Evolutionary conservation across 768 basidiomycete species (phyloP), one percentile per base, ranked within the genome.

Genomic region (Leccinum variicolor): DNA sequence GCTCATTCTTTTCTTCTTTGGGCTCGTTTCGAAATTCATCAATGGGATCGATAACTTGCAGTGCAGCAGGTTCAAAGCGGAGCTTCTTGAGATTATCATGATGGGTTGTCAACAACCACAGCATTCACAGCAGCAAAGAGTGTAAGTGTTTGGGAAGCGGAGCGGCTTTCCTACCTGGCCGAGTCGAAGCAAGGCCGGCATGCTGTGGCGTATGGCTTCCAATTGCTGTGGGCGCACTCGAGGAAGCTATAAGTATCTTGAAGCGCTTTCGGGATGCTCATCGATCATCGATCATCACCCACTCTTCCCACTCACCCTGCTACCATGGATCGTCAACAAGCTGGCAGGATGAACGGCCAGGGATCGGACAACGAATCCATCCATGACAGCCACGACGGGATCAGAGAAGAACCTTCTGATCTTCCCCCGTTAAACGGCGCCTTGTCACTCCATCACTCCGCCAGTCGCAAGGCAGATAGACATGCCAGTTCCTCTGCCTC

Each of bases 401-500:
- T 41, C 39, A n/a, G 10, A n/a, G 39, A 41, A 19, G n/a, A 11
- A 10, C 39, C n/a, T n/a, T 41, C 39, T 11, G 61, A 61, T 25
- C 54, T 21, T 1, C 61, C 64, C 11, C 66, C 64, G 9, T 56
- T 66, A 52, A 61, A 68, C 13, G 57, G 65, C 29, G 52, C 57
- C 5, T 39, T 55, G 23, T 53, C 54, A 8, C 17, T 51, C 15
- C 52, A 23, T 21, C 57, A 3, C 9, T 15, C 58, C 15, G 28
- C 46, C 29, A n/a, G 29, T 43, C n/a, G 26, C n/a, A 21, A 0
- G 21, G 10, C 23, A 17, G 25, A 25, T 36, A 55, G 7, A 8
- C 6, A 28, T 21, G 19, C 50, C 13, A 15, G 26, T 3, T 13
- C n/a, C 11, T 17, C 55, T 15, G 3, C 49, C 10, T 46, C 48